phyloP scores from a whole-genome alignment of 2,329 filamentous ascomycete species.

The Colletotrichum destructivum region DNA sequence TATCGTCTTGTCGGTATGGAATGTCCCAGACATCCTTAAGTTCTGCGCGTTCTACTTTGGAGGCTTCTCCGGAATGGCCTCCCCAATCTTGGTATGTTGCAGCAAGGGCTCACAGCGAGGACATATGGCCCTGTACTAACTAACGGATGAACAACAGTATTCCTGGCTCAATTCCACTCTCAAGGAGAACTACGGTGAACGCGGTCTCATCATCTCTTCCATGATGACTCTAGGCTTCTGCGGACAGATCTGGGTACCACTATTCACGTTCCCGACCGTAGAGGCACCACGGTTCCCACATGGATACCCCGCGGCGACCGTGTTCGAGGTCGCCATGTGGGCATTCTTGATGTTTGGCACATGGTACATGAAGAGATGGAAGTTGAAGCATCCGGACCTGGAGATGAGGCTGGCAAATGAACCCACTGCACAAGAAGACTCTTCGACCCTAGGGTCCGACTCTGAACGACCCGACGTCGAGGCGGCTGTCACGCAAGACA shows the following conservation, averaged over 20 bases:
- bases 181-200: constrained; percentile 51
- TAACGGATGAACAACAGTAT: constrained; percentile 37
- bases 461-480: constrained; percentile 27
- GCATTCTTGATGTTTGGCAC: constrained; percentile 47
- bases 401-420: constrained; percentile 43
- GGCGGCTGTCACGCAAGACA: neutral
- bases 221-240: constrained; percentile 55
- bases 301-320: constrained; percentile 48
- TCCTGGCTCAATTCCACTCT: constrained; percentile 52
- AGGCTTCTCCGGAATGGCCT: constrained; percentile 50
- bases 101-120: neutral
- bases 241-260: constrained; percentile 49
- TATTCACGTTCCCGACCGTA: constrained; percentile 49
- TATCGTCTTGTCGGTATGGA: constrained; percentile 50
- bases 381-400: constrained; percentile 44
- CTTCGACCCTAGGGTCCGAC: constrained; percentile 22
- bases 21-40: constrained; percentile 49
- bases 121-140: neutral
- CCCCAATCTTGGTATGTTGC: constrained; percentile 45
- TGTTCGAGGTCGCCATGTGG: constrained; percentile 49
- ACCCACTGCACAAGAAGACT: neutral
- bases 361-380: constrained; percentile 49
- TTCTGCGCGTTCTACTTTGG: constrained; percentile 52
- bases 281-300: constrained; percentile 47
- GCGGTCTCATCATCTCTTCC: constrained; percentile 51